These are phyloP conservation scores for Suillus brevipes DNA, from an alignment of 768 basidiomycete species.

Conservation along the genomic window DNA sequence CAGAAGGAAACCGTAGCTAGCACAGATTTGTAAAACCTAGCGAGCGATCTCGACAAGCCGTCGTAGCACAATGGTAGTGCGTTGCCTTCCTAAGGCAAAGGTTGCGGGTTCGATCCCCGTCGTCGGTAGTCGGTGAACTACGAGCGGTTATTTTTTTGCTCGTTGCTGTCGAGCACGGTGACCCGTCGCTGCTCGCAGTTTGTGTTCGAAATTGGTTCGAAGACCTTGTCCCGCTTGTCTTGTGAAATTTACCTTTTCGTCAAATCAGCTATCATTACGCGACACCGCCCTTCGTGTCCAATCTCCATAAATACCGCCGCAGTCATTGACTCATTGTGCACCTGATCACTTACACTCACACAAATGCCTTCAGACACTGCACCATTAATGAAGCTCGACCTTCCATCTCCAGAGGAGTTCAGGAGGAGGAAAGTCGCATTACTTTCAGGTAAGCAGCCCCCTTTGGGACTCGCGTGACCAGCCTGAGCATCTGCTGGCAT, in stretches of 20 bases:
- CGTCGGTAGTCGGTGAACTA: conserved; percentile 5
- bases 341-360: not conserved
- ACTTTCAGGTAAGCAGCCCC: conserved; percentile 67
- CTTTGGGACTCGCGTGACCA: not conserved
- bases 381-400: conserved; percentile 49
- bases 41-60: not conserved
- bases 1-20: too few relatives aligned
- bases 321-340: not conserved
- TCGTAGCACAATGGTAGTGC: conserved; percentile 6
- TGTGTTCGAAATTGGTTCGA: too few relatives aligned
- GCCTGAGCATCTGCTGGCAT: not conserved
- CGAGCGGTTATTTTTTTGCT: not conserved
- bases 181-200: not conserved
- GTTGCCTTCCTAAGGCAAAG: conserved; percentile 6
- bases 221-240: not conserved
- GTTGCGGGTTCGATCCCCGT: conserved; percentile 6
- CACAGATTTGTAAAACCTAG: not conserved
- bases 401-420: conserved; percentile 80
- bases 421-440: conserved; percentile 90
- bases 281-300: not conserved
- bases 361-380: conserved; percentile 4
- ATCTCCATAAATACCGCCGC: too few relatives aligned
- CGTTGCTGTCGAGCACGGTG: not conserved
- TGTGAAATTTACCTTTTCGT: not conserved
- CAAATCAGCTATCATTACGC: not conserved